phyloP scores from a whole-genome alignment of 352 stramenopile species.

The Aphanomyces astaci region DNA sequence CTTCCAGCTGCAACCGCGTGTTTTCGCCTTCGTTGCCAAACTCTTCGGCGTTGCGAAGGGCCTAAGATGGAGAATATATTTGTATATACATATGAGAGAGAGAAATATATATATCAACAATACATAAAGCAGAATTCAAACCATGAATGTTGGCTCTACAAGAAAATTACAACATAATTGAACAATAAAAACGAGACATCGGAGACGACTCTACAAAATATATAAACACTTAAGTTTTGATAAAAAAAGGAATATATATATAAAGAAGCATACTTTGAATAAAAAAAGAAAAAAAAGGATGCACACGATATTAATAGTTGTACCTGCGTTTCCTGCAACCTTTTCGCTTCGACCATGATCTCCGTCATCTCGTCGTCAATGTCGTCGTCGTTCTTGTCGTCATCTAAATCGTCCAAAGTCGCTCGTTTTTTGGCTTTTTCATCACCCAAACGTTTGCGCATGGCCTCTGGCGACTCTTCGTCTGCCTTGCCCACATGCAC shows the following conservation, averaged over 20 bases:
- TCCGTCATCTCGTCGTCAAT: conserved; percentile 83
- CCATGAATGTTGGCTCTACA: no score
- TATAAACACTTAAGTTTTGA: no score
- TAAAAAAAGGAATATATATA: no score
- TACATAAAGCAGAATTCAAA: no score
- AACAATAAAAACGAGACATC: no score
- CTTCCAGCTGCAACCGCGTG: conserved; percentile 88
- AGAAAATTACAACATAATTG: no score
- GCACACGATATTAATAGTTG: no score
- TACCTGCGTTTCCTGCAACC: conserved; percentile 67
- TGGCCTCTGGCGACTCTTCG: conserved; percentile 58
- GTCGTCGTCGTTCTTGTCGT: conserved; percentile 44
- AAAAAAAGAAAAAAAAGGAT: no score
- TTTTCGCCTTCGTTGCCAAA: conserved; percentile 93
- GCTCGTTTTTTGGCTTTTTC: conserved; percentile 90
- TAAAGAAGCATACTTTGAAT: no score
- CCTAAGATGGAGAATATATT: conserved; percentile 21
- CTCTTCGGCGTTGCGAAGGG: conserved; percentile 86
- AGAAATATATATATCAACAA: no score
- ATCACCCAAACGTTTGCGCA: conserved; percentile 75
- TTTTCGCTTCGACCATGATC: conserved; percentile 78
- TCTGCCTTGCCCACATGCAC: conserved; percentile 34
- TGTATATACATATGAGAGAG: no score
- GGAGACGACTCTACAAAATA: no score
- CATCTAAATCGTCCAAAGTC: conserved; percentile 44